These are phyloP conservation scores for Ciborinia camelliae DNA, from an alignment of 2,329 filamentous ascomycete species.

Conservation along the genomic window DNA sequence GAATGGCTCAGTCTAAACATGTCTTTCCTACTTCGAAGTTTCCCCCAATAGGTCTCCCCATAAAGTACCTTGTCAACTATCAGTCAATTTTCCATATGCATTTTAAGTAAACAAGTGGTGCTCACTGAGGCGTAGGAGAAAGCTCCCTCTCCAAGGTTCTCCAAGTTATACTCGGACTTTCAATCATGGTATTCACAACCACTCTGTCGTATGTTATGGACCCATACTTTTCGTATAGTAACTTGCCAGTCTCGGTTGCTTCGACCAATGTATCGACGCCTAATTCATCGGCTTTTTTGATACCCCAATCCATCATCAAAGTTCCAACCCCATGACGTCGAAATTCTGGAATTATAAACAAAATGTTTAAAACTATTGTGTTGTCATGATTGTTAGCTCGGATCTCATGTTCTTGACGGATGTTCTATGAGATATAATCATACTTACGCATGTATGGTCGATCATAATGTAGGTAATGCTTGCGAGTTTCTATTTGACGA, in stretches of 20 bases:
- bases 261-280: conserved; percentile 9
- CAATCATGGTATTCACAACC: not conserved
- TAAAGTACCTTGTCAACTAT: not conserved
- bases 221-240: not conserved
- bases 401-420: not conserved
- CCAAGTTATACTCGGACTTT: not conserved
- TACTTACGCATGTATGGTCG: conserved; percentile 9
- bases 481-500: not conserved
- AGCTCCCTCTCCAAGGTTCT: not conserved
- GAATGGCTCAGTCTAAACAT: not conserved
- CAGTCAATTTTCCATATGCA: not conserved
- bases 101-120: not conserved
- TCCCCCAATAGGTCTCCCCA: not conserved
- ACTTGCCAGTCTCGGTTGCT: not conserved
- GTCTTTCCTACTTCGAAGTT: not conserved
- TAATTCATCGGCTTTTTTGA: not conserved
- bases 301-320: conserved; percentile 9
- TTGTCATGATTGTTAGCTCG: not conserved
- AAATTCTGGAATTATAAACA: not conserved
- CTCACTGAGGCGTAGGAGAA: not conserved
- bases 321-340: not conserved
- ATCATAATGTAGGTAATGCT: not conserved
- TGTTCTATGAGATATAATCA: not conserved
- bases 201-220: not conserved
- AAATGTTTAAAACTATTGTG: not conserved